These are phyloP conservation scores for Biscutella laevigata DNA, from an alignment of 441 rosid species.

Conservation along the genomic window DNA sequence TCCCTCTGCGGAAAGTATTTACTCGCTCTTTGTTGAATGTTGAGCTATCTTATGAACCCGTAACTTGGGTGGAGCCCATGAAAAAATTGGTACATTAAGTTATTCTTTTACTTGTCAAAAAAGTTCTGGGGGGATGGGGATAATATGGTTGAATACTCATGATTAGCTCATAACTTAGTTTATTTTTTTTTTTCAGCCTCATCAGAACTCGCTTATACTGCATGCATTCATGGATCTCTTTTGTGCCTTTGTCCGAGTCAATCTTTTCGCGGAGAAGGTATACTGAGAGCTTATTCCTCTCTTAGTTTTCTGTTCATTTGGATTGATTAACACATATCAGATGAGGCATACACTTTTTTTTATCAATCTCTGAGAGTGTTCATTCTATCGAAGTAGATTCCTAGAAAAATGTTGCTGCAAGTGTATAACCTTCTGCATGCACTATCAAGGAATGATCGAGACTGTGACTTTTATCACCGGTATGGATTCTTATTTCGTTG, in stretches of 20 bases:
- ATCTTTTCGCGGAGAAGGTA: conserved; percentile 94
- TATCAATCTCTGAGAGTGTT: conserved; percentile 18
- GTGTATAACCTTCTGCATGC: conserved; percentile 92
- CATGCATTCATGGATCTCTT: conserved; percentile 98
- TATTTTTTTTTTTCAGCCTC: conserved; percentile 92
- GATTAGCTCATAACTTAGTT: conserved; percentile 56
- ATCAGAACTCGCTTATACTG: conserved; percentile 93
- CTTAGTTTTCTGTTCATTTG: conserved; percentile 4
- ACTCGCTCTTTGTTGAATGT: conserved; percentile 10
- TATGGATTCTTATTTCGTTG: conserved; percentile 28
- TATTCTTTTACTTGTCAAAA: not conserved
- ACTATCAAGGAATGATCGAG: conserved; percentile 82
- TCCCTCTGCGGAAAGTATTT: conserved; percentile 19
- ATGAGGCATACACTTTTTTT: not conserved
- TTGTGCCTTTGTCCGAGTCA: conserved; percentile 90
- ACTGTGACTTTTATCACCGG: conserved; percentile 99
- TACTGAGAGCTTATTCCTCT: conserved; percentile 24
- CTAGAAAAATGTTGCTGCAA: conserved; percentile 97
- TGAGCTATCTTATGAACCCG: not conserved
- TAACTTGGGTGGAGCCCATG: conserved; percentile 7
- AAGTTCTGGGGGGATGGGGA: conserved; percentile 14
- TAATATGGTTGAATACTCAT: conserved; percentile 25
- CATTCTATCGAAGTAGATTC: conserved; percentile 51
- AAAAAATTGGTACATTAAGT: not conserved
- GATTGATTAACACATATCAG: conserved; percentile 9